Evolutionary conservation across 805 yeast genomes (phyloP), one percentile per base, ranked within the genome.

Genomic region (Candida boidinii): DNA sequence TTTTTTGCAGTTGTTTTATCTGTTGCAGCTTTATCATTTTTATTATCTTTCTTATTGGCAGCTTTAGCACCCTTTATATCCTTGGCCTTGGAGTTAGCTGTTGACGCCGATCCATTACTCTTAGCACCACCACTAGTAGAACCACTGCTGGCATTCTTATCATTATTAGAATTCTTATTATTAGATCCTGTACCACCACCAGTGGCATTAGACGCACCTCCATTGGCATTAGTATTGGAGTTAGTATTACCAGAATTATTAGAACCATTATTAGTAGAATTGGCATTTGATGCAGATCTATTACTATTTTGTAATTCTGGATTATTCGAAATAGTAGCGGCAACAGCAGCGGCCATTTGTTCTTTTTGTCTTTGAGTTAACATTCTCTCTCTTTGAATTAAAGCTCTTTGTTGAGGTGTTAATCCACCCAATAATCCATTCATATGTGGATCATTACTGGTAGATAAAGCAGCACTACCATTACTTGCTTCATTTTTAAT

Each of bases 401-500:
- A 35, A 3, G 48, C 51, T 4, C 56, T 36, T 35, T 53, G 53
- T 29, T 51, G 53, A 30, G 41, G 51, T 11, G 56, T 46, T 39
- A 51, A 34, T 15, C 49, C 53, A 3, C 52, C 53, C 19, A 45
- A 35, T 21, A 50, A 38, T 9, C 53, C 49, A 35, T 44, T 47
- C 45, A 42, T 48, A 33, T 35, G 33, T 20, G 34, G 17, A 8
- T 7, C 30, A 24, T 30, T 17, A 13, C 13, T 13, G 7, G 24
- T 14, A 9, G 9, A 7, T 12, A 7, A 16, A 7, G 9, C 22
- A 18, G 9, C 31, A 14, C 12, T 39, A 24, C 27, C 47, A 35
- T 18, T 39, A 13, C 25, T 17, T 10, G 66, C 61, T 16, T 64
- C 66, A 36, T 66, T 70, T 38, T 66, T 66, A 37, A 66, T 50